Evolutionary conservation across 1,139 yeast species (phyloP), one percentile per base, ranked within the genome.

Genomic region (Suzukiozyma palmioleophila): DNA sequence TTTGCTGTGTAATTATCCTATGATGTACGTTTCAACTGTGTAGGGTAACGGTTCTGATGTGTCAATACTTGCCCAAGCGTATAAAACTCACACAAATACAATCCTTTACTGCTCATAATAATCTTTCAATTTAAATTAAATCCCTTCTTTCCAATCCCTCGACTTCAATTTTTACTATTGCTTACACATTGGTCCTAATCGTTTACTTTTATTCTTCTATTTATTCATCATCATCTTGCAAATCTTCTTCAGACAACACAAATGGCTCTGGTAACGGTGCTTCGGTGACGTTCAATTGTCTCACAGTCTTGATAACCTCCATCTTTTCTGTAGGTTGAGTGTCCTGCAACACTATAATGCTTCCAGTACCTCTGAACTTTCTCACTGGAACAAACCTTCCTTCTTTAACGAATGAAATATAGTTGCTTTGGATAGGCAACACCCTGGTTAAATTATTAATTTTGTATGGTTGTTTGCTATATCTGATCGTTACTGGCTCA

Each of bases 191-290:
- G n/a, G n/a, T 18, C 28, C 28, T 12, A 5, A 26, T 26, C 13
- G 5, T 26, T 26, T 26, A 26, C 28, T 26, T 26, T 4, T 26
- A 26, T 26, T 26, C 14, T 32, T 31, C 35, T 32, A 21, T 26
- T 32, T 32, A 32, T 15, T 32, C 35, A 22, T 59, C 62, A 22
- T 65, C 71, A 42, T 65, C 65, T 43, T 65, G 60, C 49, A 70
- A 64, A 47, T 75, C 79, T 37, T 69, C 77, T n/a, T 73, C 78
- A 46, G 68, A 65, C 52, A 81, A 79, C 10, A 71, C 72, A 57
- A 92, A 92, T 39, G 97, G 94, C 50, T 84, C 83, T 26, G 97
- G 97, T 38, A 89, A 54, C 37, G 97, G 96, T 0, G 97, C 97
- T 52, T 88, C 95, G 25, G 81, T 83, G 45, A 79, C 74, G 56